Evolutionary conservation across 768 basidiomycete genomes (phyloP), one percentile per base, ranked within the genome.

Genomic region (Lactarius akahatsu): DNA sequence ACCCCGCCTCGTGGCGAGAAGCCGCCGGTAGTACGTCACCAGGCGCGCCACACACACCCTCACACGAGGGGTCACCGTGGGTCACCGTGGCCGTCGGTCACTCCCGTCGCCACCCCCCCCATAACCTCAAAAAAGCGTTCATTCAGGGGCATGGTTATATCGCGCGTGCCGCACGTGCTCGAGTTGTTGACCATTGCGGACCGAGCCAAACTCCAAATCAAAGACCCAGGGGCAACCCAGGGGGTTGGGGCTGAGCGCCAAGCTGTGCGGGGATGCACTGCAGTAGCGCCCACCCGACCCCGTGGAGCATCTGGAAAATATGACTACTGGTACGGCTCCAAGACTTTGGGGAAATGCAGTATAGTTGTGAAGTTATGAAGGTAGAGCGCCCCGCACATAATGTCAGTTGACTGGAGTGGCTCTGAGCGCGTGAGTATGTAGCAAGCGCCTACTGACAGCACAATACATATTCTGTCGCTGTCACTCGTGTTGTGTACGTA

Each of bases 11-110:
- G 50, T 52, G 50, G 13, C n/a, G 50, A 52, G 50, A 52, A 52
- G 50, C 50, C 50, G 50, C 50, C 50, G 50, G 50, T 26, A 26
- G 50, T 52, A 52, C 50, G 50, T 52, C 50, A 52, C 26, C 26
- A 15, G 11, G 5, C 26, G 50, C 6, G 23, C 23, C 50, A 26
- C 50, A 50, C 47, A 50, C 45, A 45, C 43, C n/a, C 47, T 4
- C 5, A 50, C 47, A 52, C 50, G 50, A 13, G 50, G 50, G 20
- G n/a, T n/a, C n/a, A n/a, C n/a, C n/a, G n/a, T n/a, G n/a, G 43
- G 20, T 45, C 20, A n/a, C 20, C 43, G 20, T 45, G 20, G 43
- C 20, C 13, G 2, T 26, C 26, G 13, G 26, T 4, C 23, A 15
- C 50, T 52, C n/a, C 26, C 23, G 6, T 52, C 50, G 50, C 23